A percentile compares a stretch with the other conserved stretches of the same genome.
Conservation (phyloP, 148 eudicot species). For the Camellia japonica region DNA sequence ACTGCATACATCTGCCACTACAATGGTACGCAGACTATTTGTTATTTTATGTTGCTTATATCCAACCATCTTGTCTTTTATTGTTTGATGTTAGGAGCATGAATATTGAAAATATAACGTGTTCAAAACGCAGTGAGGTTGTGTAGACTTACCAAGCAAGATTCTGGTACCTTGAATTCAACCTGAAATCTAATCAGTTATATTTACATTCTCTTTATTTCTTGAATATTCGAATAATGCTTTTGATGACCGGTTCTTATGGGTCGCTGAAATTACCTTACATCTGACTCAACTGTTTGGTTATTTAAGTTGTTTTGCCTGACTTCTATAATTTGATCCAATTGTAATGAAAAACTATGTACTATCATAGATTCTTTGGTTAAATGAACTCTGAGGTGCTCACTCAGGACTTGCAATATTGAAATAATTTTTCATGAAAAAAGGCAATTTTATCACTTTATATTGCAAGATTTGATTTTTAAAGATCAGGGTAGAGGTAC, state of each 20-base stretch:
- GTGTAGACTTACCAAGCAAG: not conserved
- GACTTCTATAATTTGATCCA: not conserved
- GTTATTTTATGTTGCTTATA: not conserved
- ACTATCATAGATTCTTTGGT: not conserved
- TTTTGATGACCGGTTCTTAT: not conserved
- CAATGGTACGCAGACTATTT: slow-evolving; percentile 50
- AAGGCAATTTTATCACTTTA: not conserved
- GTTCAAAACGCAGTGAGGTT: not conserved
- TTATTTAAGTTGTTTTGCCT: not conserved
- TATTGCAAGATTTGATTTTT: not conserved
- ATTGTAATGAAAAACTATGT: not conserved
- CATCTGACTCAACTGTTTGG: not conserved
- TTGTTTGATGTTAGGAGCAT: not conserved
- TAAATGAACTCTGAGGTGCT: not conserved
- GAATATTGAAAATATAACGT: not conserved
- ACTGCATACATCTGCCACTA: slow-evolving; percentile 95
- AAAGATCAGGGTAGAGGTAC: not conserved
- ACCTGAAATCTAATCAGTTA: not conserved
- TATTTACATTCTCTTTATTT: not conserved
- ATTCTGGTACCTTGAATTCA: not conserved
- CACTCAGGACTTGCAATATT: not conserved
- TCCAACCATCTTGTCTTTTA: not conserved
- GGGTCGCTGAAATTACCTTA: not conserved
- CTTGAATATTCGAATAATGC: not conserved
- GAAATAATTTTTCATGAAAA: not conserved